Evolutionary conservation across 495 filamentous ascomycete genomes (phyloP).

Genomic region (Astrocystis sublimbata): DNA sequence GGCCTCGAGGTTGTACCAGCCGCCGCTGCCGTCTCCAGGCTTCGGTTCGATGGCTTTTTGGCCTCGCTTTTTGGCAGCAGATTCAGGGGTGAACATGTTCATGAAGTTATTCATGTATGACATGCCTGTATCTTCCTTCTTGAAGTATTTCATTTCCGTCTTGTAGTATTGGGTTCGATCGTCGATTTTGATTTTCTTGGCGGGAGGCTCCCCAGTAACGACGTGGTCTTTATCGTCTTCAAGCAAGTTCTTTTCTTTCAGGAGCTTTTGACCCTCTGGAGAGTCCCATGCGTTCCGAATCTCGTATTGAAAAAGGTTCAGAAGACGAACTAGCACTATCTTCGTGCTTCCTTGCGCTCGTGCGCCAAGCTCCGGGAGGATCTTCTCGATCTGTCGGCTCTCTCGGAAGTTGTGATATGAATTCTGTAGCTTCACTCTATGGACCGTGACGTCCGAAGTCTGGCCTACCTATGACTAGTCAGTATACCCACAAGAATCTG

Average conservation of each 20-base stretch:
- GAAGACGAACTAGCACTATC: constrained; percentile 19
- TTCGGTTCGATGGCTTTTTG: not conserved
- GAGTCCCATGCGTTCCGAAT: constrained; percentile 22
- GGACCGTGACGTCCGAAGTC: constrained; percentile 24
- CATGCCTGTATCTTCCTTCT: not conserved
- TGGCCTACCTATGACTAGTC: constrained; percentile 28
- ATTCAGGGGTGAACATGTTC: not conserved
- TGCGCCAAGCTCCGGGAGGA: constrained; percentile 27
- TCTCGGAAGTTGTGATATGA: constrained; percentile 28
- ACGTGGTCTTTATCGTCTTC: constrained; percentile 10
- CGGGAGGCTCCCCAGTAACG: not conserved
- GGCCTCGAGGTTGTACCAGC: not conserved
- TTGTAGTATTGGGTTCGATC: not conserved
- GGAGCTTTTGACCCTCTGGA: constrained; percentile 18
- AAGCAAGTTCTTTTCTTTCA: constrained; percentile 16
- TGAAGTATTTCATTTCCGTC: not conserved
- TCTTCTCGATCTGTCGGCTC: constrained; percentile 31
- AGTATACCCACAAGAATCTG: constrained; percentile 8
- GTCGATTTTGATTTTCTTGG: constrained; percentile 11
- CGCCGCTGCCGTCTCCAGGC: not conserved
- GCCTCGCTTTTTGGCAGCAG: constrained; percentile 9
- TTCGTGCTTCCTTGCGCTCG: constrained; percentile 25
- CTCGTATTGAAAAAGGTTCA: constrained; percentile 30
- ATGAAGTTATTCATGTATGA: not conserved
- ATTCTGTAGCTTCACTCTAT: constrained; percentile 27